Evolutionary conservation across 768 basidiomycete genomes (phyloP).

Genomic region (Boletus insuetus): DNA sequence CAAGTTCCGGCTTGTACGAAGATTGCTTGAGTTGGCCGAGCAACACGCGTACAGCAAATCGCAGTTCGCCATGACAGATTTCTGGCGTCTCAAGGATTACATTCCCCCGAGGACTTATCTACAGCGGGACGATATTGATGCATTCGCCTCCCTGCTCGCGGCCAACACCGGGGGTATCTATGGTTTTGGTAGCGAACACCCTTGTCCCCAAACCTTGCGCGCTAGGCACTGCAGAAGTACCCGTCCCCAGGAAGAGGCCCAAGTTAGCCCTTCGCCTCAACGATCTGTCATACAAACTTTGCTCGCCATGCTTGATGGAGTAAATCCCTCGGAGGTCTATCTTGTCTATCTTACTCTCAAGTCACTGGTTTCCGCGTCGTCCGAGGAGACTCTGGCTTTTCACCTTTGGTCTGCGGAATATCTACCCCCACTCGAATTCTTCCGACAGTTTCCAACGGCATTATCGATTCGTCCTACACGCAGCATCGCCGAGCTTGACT

Average conservation of each 20-base stretch:
- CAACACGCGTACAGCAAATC: constrained; percentile 37
- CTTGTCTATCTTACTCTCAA: constrained; percentile 65
- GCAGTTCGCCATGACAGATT: constrained; percentile 57
- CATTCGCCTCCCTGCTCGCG: constrained; percentile 66
- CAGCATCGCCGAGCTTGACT: constrained; percentile 38
- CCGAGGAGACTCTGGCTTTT: constrained; percentile 28
- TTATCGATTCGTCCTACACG: constrained; percentile 32
- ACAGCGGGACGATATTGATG: constrained; percentile 66
- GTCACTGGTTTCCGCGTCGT: constrained; percentile 44
- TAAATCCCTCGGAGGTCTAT: constrained; percentile 46
- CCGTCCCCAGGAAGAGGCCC: constrained; percentile 13
- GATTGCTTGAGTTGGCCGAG: constrained; percentile 50
- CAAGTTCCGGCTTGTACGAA: constrained; percentile 74
- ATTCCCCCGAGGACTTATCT: constrained; percentile 56
- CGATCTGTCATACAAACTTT: constrained; percentile 53
- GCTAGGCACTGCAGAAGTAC: constrained; percentile 31
- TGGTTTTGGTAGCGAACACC: constrained; percentile 55
- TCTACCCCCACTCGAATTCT: constrained; percentile 45
- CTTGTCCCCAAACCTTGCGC: constrained; percentile 41
- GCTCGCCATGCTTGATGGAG: constrained; percentile 56
- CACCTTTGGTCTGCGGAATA: constrained; percentile 40
- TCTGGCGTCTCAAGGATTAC: constrained; percentile 83
- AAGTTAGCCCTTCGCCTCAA: constrained; percentile 35
- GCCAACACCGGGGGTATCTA: constrained; percentile 58
- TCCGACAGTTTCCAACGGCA: constrained; percentile 43